A percentile compares a stretch with the other conserved stretches of the same genome.
phyloP scores from a whole-genome alignment of 2,329 filamentous ascomycete species.

The Penicillium digitatum region DNA sequence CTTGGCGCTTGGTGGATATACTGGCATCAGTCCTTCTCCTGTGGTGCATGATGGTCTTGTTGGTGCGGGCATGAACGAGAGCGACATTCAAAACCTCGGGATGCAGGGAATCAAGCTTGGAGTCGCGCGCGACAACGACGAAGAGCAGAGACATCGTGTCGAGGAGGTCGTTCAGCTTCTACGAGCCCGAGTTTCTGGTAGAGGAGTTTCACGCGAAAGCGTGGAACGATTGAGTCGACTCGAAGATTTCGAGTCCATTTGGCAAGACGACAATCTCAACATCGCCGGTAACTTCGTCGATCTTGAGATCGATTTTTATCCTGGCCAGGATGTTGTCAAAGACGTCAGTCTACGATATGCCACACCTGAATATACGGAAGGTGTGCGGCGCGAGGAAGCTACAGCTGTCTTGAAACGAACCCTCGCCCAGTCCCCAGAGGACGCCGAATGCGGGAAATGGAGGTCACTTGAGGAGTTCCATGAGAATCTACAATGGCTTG shows the following conservation, averaged over 20 bases:
- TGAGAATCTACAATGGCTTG: slow-evolving; percentile 43
- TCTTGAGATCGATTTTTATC: slow-evolving; percentile 45
- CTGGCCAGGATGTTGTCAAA: slow-evolving; percentile 39
- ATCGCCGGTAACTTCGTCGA: slow-evolving; percentile 48
- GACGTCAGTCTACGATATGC: slow-evolving; percentile 44
- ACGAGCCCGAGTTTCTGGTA: slow-evolving; percentile 40
- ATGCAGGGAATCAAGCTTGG: slow-evolving; percentile 40
- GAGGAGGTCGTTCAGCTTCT: slow-evolving; percentile 42
- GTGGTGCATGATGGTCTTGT: slow-evolving; percentile 38
- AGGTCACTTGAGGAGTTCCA: slow-evolving; percentile 39
- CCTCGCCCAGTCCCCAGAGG: slow-evolving; percentile 32
- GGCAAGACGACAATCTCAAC: slow-evolving; percentile 46
- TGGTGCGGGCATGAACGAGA: slow-evolving; percentile 36
- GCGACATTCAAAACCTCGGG: slow-evolving; percentile 38
- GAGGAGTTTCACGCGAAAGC: slow-evolving; percentile 43
- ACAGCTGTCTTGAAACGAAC: slow-evolving; percentile 43
- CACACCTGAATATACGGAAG: slow-evolving; percentile 40
- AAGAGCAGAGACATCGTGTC: slow-evolving; percentile 41
- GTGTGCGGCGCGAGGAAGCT: slow-evolving; percentile 41
- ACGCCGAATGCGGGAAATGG: slow-evolving; percentile 35
- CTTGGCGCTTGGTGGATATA: slow-evolving; percentile 42
- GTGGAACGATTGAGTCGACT: slow-evolving; percentile 43
- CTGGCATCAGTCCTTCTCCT: slow-evolving; percentile 41
- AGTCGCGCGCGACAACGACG: slow-evolving; percentile 38
- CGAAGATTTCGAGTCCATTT: slow-evolving; percentile 46